Percentiles rank a stretch among this genome's conserved stretches.
phyloP scores from a whole-genome alignment of 1,284 basidiomycete genomes.

The Cystobasidium pallidum region DNA sequence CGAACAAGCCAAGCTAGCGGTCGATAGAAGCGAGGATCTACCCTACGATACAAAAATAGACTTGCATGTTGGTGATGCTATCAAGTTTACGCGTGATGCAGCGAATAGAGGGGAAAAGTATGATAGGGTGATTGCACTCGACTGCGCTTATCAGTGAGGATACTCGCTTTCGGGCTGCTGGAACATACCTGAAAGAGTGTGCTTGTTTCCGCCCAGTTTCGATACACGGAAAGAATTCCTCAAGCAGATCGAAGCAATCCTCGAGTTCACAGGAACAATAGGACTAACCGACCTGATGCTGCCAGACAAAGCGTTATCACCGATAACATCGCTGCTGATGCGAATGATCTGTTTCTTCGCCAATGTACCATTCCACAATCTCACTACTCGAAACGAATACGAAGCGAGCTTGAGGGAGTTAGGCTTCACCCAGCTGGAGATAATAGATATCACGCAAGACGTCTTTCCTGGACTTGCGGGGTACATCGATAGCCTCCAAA shows the following conservation, averaged over 20 bases:
- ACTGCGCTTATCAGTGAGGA: slow-evolving; percentile 40
- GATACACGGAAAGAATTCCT: slow-evolving; percentile 31
- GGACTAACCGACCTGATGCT: slow-evolving; percentile 38
- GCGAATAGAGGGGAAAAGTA: slow-evolving; percentile 27
- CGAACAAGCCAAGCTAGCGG: slow-evolving; percentile 60
- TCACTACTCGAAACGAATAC: slow-evolving; percentile 62
- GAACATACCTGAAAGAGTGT: no score
- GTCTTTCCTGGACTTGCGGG: slow-evolving; percentile 66
- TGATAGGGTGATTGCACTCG: slow-evolving; percentile 35
- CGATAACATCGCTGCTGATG: slow-evolving; percentile 41
- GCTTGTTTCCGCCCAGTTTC: no score
- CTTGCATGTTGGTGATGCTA: slow-evolving; percentile 63
- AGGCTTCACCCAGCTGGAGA: slow-evolving; percentile 64
- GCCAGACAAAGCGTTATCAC: slow-evolving; percentile 35
- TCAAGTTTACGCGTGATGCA: slow-evolving; percentile 53
- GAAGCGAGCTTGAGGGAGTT: slow-evolving; percentile 59
- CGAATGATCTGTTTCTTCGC: slow-evolving; percentile 54
- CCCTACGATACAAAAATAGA: slow-evolving; percentile 52
- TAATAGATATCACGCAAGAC: slow-evolving; percentile 66
- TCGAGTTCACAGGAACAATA: slow-evolving; percentile 35
- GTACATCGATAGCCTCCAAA: slow-evolving; percentile 22
- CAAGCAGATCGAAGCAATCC: slow-evolving; percentile 15
- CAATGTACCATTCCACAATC: slow-evolving; percentile 64
- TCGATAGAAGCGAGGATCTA: slow-evolving; percentile 52
- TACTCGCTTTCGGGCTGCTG: no score